Base-by-base conservation (phyloP, 345 rosid genomes). In the Dimocarpus longan region DNA sequence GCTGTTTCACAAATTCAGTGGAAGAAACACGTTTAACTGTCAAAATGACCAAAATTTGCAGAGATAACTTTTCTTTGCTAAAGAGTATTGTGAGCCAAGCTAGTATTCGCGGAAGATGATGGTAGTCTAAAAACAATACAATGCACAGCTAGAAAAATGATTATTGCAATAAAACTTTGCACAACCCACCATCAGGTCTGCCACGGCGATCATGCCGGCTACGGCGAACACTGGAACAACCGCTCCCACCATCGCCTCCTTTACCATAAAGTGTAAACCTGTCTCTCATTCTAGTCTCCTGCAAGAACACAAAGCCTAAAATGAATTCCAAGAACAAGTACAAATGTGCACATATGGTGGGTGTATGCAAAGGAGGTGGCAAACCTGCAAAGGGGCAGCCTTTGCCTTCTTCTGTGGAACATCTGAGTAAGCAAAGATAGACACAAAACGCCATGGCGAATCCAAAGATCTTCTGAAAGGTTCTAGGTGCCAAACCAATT, bases 251-350 rank as follows among this genome's bases (percentile, higher is more conserved):
- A 85, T 86, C 89, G 42, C 93, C 95, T 42, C 91, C 95, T 83
- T 86, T 91, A 64, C 83, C 89, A 81, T 82, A 71, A 57, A 91
- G 74, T 50, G 70, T 85, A 73, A 76, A 78, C 75, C 84, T 86
- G 75, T 90, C 95, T 70, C 83, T 88, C 95, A 90, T 91, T 88
- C 89, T 86, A 76, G 90, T 87, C 79, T 90, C 95, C 95, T 91
- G 78, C 70, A 75, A 70, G 24, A 76, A 37, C 59, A 57, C 39
- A 59, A 50, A 78, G 56, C 32, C 43, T 9, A 1, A 10, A 69
- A 68, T 40, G 10, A 77, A 48, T 15, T 32, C 59, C 70, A n/a
- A 73, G 59, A 22, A 21, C 28, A 10, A 13, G 50, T 11, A 70
- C 48, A 37, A 68, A 75, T 59, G n/a, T 21, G 39, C 62, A 39